Evolutionary conservation across 192 early-diverging fungal genomes (phyloP).

Genomic region (Spizellomyces punctatus): DNA sequence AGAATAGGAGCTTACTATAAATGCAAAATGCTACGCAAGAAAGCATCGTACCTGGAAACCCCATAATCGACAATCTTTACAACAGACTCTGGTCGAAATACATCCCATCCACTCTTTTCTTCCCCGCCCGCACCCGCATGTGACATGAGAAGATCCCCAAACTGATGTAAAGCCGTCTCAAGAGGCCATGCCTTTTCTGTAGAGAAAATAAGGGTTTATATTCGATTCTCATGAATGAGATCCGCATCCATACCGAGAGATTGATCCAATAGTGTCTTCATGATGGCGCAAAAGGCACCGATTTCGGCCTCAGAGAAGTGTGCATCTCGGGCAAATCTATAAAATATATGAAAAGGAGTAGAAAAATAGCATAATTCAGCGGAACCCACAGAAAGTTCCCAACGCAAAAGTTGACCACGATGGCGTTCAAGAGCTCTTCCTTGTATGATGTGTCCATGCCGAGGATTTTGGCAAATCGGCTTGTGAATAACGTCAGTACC

Average conservation of each 20-base stretch:
- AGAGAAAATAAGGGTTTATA: too few species aligned
- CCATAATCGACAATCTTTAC: constrained; percentile 28
- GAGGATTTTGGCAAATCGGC: constrained; percentile 25
- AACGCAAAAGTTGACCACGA: constrained; percentile 14
- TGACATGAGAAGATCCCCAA: constrained; percentile 16
- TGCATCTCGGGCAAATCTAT: constrained; percentile 36
- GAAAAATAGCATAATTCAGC: background rate
- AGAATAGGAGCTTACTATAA: background rate
- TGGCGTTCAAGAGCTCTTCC: constrained; percentile 15
- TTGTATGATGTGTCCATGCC: background rate
- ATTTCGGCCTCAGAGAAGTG: constrained; percentile 23
- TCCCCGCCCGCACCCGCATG: constrained; percentile 14
- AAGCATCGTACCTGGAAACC: constrained; percentile 14
- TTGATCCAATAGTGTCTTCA: constrained; percentile 32
- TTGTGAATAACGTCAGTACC: background rate
- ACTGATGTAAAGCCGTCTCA: constrained; percentile 18
- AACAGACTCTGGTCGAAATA: constrained; percentile 23
- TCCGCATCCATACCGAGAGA: background rate
- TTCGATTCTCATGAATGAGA: background rate
- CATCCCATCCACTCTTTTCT: constrained; percentile 12
- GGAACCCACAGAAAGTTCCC: constrained; percentile 22
- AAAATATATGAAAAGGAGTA: background rate
- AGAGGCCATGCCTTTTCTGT: constrained; percentile 7
- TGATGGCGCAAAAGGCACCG: constrained; percentile 27
- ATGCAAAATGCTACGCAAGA: too few species aligned